A percentile compares a stretch with the other conserved stretches of the same genome.
phyloP scores from a whole-genome alignment of 495 filamentous ascomycete species.

The Podospora fimiseda region DNA sequence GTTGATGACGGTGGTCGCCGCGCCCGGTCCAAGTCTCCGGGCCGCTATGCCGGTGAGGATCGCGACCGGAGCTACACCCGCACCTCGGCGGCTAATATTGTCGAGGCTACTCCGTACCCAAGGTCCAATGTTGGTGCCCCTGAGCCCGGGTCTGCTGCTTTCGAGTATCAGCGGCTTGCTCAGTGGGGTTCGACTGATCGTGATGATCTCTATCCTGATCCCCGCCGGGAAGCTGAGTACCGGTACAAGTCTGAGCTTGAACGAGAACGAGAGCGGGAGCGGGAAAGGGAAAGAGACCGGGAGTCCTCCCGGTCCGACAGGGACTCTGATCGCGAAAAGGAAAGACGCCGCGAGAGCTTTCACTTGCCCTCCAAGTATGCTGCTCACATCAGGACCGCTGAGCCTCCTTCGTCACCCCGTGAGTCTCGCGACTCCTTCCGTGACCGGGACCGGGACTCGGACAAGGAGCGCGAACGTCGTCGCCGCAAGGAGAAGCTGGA shows the following conservation, averaged over 20 bases:
- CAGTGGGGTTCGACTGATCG: slow-evolving; percentile 28
- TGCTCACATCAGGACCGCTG: slow-evolving; percentile 15
- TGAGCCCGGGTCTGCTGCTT: slow-evolving; percentile 23
- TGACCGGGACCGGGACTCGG: slow-evolving; percentile 26
- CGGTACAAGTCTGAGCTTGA: slow-evolving; percentile 25
- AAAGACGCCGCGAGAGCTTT: slow-evolving; percentile 9
- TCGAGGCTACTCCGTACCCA: slow-evolving; percentile 45
- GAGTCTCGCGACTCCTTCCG: slow-evolving; percentile 28
- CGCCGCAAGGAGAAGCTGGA: slow-evolving; percentile 37
- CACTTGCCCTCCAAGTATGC: slow-evolving; percentile 24
- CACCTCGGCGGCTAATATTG: slow-evolving; percentile 24
- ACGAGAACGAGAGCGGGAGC: slow-evolving; percentile 23
- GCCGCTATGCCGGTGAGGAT: slow-evolving; percentile 30
- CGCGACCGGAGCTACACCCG: slow-evolving; percentile 40
- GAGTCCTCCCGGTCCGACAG: background rate
- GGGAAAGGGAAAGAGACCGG: slow-evolving; percentile 17
- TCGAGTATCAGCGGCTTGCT: slow-evolving; percentile 28
- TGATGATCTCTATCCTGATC: slow-evolving; percentile 17
- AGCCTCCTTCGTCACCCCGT: slow-evolving; percentile 15
- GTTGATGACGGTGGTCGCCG: slow-evolving; percentile 54
- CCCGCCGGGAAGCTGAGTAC: slow-evolving; percentile 21
- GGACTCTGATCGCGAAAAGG: slow-evolving; percentile 9
- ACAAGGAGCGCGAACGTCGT: slow-evolving; percentile 24
- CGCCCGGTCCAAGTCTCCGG: slow-evolving; percentile 55
- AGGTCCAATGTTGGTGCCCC: slow-evolving; percentile 31